Evolutionary conservation across 306 rosid species (phyloP), one percentile per base, ranked within the genome.

Genomic region (Lathyrus sativus): DNA sequence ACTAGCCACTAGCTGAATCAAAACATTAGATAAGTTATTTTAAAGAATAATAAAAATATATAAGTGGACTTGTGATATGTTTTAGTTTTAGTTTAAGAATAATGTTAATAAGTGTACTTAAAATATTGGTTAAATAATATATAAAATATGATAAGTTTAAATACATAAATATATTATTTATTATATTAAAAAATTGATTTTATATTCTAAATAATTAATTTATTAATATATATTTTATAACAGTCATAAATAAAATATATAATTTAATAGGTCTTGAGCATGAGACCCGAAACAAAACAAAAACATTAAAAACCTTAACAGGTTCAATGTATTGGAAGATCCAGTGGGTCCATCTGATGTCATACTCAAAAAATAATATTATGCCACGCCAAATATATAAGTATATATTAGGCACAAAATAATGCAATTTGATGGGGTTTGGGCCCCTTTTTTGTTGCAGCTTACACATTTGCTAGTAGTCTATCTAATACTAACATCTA

Each of bases 301-400:
- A 24, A 24, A 24, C n/a, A n/a, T n/a, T 1, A 24, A 24, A 59
- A 42, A 12, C 2, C 31, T 29, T 62, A 53, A 65, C 58, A 67
- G 38, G 76, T 80, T 80, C 81, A 68, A 43, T 76, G 85, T 72
- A 76, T 62, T 57, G 4, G 53, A 38, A 62, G 73, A 67, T 76
- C 55, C 43, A 7, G 76, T 62, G 78, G 84, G 72, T 24, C 62
- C 84, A 42, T 22, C 39, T 69, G 72, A 51, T 41, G 51, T 68
- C 65, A 49, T 39, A 28, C 41, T 62, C 41, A 15, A 44, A 60
- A 60, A 14, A 64, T 31, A 1, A 10, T 11, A 75, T 68, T 49
- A 68, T 68, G 2, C 3, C 29, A 71, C 57, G 69, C 69, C 77
- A 65, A 38, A 12, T 18, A 68, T 33, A 19, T 44, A 13, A n/a